A percentile compares a stretch with the other conserved stretches of the same genome.
phyloP scores from a whole-genome alignment of 805 yeast genomes.

The Dipodascopsis tothii region DNA sequence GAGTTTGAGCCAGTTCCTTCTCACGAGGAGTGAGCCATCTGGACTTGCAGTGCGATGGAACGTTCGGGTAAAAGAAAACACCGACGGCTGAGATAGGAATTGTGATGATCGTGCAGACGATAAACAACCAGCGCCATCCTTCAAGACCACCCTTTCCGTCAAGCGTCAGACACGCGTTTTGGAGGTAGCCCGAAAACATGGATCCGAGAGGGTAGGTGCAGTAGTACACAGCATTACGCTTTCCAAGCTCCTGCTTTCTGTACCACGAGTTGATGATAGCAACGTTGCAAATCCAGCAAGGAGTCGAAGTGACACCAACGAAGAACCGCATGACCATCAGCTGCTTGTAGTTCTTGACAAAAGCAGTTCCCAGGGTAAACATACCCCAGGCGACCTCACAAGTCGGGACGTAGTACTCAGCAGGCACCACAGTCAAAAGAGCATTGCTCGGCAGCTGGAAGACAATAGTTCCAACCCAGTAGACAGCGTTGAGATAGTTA shows the following conservation, averaged over 20 bases:
- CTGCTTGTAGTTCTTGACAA: constrained; percentile 37
- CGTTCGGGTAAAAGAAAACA: constrained; percentile 42
- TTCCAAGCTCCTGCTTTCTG: constrained; percentile 45
- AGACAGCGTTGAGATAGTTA: constrained; percentile 24
- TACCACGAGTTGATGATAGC: constrained; percentile 46
- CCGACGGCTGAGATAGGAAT: constrained; percentile 31
- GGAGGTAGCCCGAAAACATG: constrained; percentile 45
- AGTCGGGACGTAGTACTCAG: constrained; percentile 40
- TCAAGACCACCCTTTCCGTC: constrained; percentile 35
- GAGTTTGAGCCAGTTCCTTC: constrained; percentile 22
- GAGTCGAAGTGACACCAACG: constrained; percentile 63
- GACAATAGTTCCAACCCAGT: constrained; percentile 24
- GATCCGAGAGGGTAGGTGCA: constrained; percentile 37
- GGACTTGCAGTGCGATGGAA: constrained; percentile 33
- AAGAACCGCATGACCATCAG: constrained; percentile 58
- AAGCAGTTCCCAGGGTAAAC: constrained; percentile 51
- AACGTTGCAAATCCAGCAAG: constrained; percentile 47
- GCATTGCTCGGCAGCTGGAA: constrained; percentile 32
- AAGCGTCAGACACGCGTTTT: constrained; percentile 46
- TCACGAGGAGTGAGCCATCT: constrained; percentile 23
- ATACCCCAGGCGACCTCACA: constrained; percentile 64
- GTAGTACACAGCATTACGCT: constrained; percentile 39
- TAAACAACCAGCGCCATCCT: constrained; percentile 46
- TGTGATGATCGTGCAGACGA: constrained; percentile 41
- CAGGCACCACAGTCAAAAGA: constrained; percentile 28